Base-by-base conservation (phyloP, 2,329 filamentous ascomycete genomes). In the Colletotrichum nymphaeae region DNA sequence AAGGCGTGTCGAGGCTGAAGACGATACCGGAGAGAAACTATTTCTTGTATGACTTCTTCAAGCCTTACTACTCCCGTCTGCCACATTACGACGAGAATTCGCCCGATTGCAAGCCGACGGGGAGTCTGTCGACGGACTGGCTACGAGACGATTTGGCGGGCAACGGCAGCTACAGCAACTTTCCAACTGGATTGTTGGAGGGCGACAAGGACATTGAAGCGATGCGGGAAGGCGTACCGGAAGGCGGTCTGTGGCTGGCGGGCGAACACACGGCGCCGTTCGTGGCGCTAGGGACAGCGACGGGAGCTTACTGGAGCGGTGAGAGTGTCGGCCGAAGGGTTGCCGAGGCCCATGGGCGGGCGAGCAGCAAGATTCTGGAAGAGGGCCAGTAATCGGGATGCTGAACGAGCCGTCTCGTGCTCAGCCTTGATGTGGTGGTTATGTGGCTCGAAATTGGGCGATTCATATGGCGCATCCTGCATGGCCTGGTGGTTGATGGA, bases 191-290 rank as follows among this genome's bases (percentile, higher is more conserved):
- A 0, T 79, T 96, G 59, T 85, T 90, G 76, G 85, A 90, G 6
- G 94, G 92, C 1, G 94, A 95, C 76, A 84, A 87, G 70, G 93
- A 97, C 79, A 90, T 98, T 60, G 88, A 92, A 62, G 82, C 81
- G 3, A 89, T 94, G 83, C 85, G 91, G 2, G 83, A 88, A 53
- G 92, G 92, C 0, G 77, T 93, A 76, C 92, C 91, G 1, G 90
- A 90, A 14, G 85, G 90, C 26, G 91, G 93, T 0, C 79, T 98
- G 9, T 98, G 95, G 95, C 87, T 98, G 76, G 95, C 95, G 0
- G 95, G 95, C 0, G 95, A 98, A 83, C 95, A 98, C 83, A 97
- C 95, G 26, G 93, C 94, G 67, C 95, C 95, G 5, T 97, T 98
- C 84, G 92, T 97, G 32, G 95, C 94, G 12, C 82, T 98, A 74